phyloP scores from a whole-genome alignment of 2,329 filamentous ascomycete genomes.

The Fusarium transvaalense region DNA sequence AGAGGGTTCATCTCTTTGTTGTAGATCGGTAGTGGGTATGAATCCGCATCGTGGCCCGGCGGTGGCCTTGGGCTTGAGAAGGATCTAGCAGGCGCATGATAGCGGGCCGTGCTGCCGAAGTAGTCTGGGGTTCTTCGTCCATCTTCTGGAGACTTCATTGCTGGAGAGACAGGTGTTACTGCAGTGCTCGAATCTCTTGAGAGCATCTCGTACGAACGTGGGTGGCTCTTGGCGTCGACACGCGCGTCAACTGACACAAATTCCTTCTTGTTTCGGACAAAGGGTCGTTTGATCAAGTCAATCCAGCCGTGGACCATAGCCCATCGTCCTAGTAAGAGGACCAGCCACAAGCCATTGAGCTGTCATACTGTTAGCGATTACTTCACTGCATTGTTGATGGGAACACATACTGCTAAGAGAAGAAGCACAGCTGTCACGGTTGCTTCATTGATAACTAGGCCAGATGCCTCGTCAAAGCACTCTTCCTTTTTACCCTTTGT shows the following conservation, averaged over 20 bases:
- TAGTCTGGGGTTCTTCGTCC: slow-evolving; percentile 67
- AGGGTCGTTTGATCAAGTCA: slow-evolving; percentile 68
- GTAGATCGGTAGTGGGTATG: slow-evolving; percentile 52
- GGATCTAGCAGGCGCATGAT: slow-evolving; percentile 66
- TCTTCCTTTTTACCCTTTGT: slow-evolving; percentile 68
- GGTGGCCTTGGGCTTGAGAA: slow-evolving; percentile 69
- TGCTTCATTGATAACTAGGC: slow-evolving; percentile 77
- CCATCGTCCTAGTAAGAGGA: slow-evolving; percentile 83
- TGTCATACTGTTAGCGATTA: slow-evolving; percentile 51
- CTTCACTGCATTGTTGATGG: not conserved
- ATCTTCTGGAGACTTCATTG: slow-evolving; percentile 51
- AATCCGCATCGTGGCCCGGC: slow-evolving; percentile 59
- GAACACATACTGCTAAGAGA: slow-evolving; percentile 76
- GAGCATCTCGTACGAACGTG: slow-evolving; percentile 85
- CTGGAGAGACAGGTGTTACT: slow-evolving; percentile 64
- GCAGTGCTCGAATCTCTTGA: slow-evolving; percentile 67
- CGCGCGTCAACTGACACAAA: slow-evolving; percentile 90
- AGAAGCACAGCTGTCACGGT: slow-evolving; percentile 86
- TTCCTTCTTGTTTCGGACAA: slow-evolving; percentile 73
- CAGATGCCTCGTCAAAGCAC: slow-evolving; percentile 72
- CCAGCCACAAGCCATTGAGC: slow-evolving; percentile 87
- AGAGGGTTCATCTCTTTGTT: slow-evolving; percentile 65
- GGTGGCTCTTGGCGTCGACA: slow-evolving; percentile 69
- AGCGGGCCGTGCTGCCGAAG: slow-evolving; percentile 66
- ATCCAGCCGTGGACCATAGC: slow-evolving; percentile 90